Evolutionary conservation across 2,329 filamentous ascomycete species (phyloP).

Genomic region (Fusarium phyllophilum): DNA sequence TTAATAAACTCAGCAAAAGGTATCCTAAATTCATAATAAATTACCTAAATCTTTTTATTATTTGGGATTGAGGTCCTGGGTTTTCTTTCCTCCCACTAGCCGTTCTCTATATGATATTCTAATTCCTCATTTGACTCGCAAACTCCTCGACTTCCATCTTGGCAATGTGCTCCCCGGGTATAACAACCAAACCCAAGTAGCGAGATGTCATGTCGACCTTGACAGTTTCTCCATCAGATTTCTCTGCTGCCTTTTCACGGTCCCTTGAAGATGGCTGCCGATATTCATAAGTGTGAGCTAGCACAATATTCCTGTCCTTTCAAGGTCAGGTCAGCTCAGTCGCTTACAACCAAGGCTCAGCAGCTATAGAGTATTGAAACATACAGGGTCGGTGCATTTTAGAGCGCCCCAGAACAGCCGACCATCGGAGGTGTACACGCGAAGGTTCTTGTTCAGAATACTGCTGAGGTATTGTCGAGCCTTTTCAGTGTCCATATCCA

Average conservation of each 20-base stretch:
- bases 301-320: conserved; percentile 88
- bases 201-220: conserved; percentile 82
- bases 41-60: neutral
- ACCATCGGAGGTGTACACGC: conserved; percentile 81
- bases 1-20: neutral
- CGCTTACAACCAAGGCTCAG: neutral
- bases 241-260: conserved; percentile 50
- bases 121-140: conserved; percentile 59
- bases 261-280: conserved; percentile 72
- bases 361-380: conserved; percentile 45
- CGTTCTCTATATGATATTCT: conserved; percentile 17
- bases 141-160: conserved; percentile 91
- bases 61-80: neutral
- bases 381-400: conserved; percentile 92
- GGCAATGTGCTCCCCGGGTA: conserved; percentile 85
- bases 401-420: conserved; percentile 91
- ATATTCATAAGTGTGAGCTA: conserved; percentile 89
- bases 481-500: conserved; percentile 60
- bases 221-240: conserved; percentile 55
- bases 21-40: neutral
- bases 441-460: conserved; percentile 81
- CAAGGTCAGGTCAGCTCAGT: conserved; percentile 11
- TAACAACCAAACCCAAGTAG: conserved; percentile 88
- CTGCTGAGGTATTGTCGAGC: conserved; percentile 68
- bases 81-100: neutral